Base-by-base conservation (phyloP, 164 flowering plant species). In the Chimonanthus salicifolius region DNA sequence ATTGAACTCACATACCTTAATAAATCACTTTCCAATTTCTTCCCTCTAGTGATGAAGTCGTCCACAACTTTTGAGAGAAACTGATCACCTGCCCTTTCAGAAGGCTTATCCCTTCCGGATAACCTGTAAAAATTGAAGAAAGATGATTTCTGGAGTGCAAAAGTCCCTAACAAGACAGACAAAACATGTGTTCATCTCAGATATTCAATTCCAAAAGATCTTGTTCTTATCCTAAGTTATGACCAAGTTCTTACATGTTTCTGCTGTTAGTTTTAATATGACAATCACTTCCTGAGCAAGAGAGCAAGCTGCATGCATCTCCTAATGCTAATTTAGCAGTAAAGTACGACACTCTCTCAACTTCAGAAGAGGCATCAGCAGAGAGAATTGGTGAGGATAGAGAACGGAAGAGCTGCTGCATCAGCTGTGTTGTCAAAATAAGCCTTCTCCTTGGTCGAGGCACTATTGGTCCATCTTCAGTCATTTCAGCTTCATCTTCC, bases 381-480 rank as follows among this genome's bases (percentile, higher is more conserved):
- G 81, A 82, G 21, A 90, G 82, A 71, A 90, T 72, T 64, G 84
- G 75, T 73, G 86, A 72, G 3, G 90, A 84, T 46, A 88, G 69
- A 77, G 97, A 87, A 6, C 75, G 74, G 75, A 94, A 75, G 47
- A 92, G 71, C 64, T 87, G 94, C 78, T 94, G 97, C 88, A 88
- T 84, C 58, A 90, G 86, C 77, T 90, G 89, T 66, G 97, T 88
- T 6, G 94, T 87, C 77, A 83, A 82, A 20, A 84, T 71, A 75
- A 94, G 88, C 81, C 98, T 85, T 81, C 87, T 88, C 73, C 84
- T 84, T 63, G 90, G 80, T 73, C 85, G 83, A 77, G 74, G 62
- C 67, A 77, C 9, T 74, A 81, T 80, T 6, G 6, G 77, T 47
- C 69, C 74, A 75, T 83, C 89, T 72, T 84, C 92, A 74, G 70